Percentiles rank a stretch among this genome's conserved stretches.
These are phyloP conservation scores for Arthrobotrys pseudoclavata DNA, from an alignment of 2,329 filamentous ascomycete species.

Conservation along the genomic window DNA sequence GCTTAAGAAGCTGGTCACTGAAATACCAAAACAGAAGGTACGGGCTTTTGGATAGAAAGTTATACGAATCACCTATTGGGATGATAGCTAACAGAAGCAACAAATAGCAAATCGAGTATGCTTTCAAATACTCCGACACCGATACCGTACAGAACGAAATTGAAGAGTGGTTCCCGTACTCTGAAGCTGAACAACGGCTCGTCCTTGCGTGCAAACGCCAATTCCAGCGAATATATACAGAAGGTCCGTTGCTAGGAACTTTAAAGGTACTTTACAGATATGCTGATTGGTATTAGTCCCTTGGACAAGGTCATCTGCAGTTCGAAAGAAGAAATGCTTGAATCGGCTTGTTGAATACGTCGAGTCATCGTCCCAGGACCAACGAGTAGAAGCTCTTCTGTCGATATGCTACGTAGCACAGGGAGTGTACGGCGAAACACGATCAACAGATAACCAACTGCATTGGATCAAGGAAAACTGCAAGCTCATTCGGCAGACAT, in stretches of 20 bases:
- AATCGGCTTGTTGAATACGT: conserved; percentile 66
- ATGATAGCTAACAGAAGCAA: conserved; percentile 61
- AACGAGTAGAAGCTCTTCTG: conserved; percentile 68
- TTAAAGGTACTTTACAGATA: conserved; percentile 67
- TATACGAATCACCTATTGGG: neutral
- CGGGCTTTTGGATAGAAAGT: conserved; percentile 58
- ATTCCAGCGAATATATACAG: conserved; percentile 72
- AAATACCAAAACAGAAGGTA: conserved; percentile 78
- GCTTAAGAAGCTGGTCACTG: conserved; percentile 78
- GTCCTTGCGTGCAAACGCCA: conserved; percentile 80
- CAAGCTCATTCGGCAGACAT: conserved; percentile 61
- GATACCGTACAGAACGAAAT: conserved; percentile 86
- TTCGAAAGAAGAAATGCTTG: conserved; percentile 66
- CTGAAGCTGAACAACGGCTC: conserved; percentile 84
- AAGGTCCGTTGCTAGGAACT: conserved; percentile 75
- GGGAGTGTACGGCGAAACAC: conserved; percentile 64
- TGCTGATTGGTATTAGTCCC: conserved; percentile 74
- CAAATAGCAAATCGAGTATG: conserved; percentile 73
- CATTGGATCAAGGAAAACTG: conserved; percentile 62
- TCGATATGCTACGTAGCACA: conserved; percentile 68
- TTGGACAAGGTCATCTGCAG: conserved; percentile 70
- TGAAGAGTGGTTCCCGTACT: conserved; percentile 97
- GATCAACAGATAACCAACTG: conserved; percentile 64
- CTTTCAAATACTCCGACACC: conserved; percentile 83
- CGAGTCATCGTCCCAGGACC: conserved; percentile 66